A percentile compares a stretch with the other conserved stretches of the same genome.
phyloP scores from a whole-genome alignment of 1,139 yeast species.

The Scheffersomyces quercinus region DNA sequence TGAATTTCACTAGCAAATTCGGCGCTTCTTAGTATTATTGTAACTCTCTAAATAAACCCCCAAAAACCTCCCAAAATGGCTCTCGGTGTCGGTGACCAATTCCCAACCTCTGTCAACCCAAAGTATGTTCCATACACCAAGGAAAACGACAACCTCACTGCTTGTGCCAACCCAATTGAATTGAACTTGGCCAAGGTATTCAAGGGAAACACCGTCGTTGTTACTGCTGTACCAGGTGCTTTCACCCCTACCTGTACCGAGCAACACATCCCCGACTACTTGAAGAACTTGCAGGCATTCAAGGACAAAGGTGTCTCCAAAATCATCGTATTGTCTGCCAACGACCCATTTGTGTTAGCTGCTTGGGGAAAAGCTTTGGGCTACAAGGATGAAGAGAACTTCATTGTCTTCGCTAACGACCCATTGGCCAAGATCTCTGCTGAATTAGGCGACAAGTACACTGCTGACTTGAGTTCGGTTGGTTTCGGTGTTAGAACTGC shows the following conservation, averaged over 20 bases:
- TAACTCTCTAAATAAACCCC: not conserved
- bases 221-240: conserved; percentile 89
- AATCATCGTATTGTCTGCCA: conserved; percentile 71
- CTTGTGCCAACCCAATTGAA: conserved; percentile 42
- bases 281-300: conserved; percentile 52
- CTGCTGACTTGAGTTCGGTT: conserved; percentile 47
- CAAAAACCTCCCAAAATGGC: not conserved
- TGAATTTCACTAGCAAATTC: not conserved
- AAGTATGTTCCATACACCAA: conserved; percentile 58
- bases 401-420: conserved; percentile 71
- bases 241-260: conserved; percentile 89
- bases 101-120: conserved; percentile 57
- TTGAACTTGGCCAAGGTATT: conserved; percentile 51
- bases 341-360: conserved; percentile 76
- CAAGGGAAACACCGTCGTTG: conserved; percentile 33
- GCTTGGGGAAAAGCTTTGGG: conserved; percentile 83
- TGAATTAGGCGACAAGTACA: conserved; percentile 58
- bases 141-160: conserved; percentile 41
- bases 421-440: conserved; percentile 63
- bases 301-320: conserved; percentile 70
- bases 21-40: not conserved
- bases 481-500: conserved; percentile 17
- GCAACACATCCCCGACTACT: conserved; percentile 76
- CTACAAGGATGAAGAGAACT: conserved; percentile 45
- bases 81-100: conserved; percentile 19